phyloP scores from a whole-genome alignment of 1,284 basidiomycete genomes.

The Inonotus hispidus region DNA sequence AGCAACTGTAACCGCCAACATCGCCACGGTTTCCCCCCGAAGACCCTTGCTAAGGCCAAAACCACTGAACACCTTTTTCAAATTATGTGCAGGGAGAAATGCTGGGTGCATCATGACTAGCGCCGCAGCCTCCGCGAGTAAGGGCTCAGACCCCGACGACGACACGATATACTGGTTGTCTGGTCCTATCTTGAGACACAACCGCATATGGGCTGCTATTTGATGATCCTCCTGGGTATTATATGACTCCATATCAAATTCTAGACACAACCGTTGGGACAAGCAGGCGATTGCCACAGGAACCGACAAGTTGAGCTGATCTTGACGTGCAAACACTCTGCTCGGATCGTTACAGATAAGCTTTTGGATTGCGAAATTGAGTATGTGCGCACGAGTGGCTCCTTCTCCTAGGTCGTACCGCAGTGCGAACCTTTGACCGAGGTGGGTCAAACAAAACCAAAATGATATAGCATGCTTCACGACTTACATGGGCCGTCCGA shows the following conservation, averaged over 20 bases:
- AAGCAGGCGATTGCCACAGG: neutral
- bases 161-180: neutral
- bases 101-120: neutral
- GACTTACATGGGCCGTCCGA: conserved; percentile 4
- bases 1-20: neutral
- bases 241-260: neutral
- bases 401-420: neutral
- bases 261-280: neutral
- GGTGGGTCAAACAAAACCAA: neutral
- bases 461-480: too few relatives aligned
- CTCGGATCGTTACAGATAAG: neutral
- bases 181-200: neutral
- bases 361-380: neutral
- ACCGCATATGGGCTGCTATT: neutral
- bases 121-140: neutral
- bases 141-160: neutral
- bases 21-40: neutral
- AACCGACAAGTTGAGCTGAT: neutral
- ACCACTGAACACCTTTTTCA: neutral
- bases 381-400: neutral
- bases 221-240: neutral
- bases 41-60: neutral
- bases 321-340: neutral
- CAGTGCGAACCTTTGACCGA: neutral
- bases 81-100: conserved; percentile 3